A percentile compares a stretch with the other conserved stretches of the same genome.
These are phyloP conservation scores for Penicillium sp. DNA, from an alignment of 2,329 filamentous ascomycete species.

Conservation along the genomic window DNA sequence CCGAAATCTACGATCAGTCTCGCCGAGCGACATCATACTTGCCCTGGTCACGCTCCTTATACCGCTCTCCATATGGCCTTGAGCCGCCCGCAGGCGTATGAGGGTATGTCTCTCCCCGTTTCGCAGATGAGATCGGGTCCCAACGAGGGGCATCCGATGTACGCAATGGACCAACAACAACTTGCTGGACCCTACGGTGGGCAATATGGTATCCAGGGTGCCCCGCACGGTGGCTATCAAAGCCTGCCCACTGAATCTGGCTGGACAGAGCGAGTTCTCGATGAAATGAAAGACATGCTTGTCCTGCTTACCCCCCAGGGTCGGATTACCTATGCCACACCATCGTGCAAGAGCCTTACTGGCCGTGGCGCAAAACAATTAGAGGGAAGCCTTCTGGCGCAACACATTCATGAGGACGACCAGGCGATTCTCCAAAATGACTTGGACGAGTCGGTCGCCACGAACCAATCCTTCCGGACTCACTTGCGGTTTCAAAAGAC, in stretches of 20 bases:
- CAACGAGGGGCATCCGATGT: conserved; percentile 12
- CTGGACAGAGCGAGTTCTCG: conserved; percentile 86
- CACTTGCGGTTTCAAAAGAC: conserved; percentile 82
- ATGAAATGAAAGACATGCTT: conserved; percentile 85
- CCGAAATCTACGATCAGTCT: neutral
- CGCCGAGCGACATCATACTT: neutral
- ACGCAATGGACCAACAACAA: conserved; percentile 13
- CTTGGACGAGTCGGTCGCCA: conserved; percentile 85
- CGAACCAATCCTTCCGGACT: conserved; percentile 75
- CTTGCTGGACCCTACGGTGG: conserved; percentile 12
- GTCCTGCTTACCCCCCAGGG: conserved; percentile 85
- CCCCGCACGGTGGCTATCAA: conserved; percentile 13
- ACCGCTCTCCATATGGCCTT: conserved; percentile 14
- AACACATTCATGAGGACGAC: conserved; percentile 86
- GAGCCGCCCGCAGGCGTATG: conserved; percentile 13
- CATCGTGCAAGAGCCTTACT: conserved; percentile 72
- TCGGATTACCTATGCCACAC: conserved; percentile 81
- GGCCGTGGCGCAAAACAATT: conserved; percentile 74
- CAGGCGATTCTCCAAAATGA: conserved; percentile 79
- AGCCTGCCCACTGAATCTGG: conserved; percentile 66
- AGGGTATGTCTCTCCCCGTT: conserved; percentile 10
- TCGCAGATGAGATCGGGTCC: conserved; percentile 9
- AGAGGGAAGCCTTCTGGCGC: conserved; percentile 72
- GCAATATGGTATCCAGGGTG: conserved; percentile 14
- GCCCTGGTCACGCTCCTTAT: neutral